phyloP scores from a whole-genome alignment of 164 flowering plant genomes.

The Piper betle region DNA sequence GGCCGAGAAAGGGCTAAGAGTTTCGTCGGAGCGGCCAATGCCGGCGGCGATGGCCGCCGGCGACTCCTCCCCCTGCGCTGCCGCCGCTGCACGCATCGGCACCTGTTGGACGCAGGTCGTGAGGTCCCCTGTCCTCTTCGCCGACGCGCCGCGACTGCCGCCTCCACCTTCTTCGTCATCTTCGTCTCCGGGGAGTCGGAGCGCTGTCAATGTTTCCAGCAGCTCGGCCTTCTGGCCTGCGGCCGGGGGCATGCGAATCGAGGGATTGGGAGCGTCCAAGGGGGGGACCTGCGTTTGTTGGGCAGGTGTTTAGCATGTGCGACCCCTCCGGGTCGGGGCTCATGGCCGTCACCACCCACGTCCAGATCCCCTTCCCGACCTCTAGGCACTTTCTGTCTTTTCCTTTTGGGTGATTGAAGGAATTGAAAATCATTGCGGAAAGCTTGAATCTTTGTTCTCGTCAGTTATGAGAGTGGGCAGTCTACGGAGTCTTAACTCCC shows the following conservation, averaged over 20 bases:
- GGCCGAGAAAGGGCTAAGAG: background rate
- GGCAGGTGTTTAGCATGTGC: slow-evolving; percentile 94
- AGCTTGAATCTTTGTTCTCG: background rate
- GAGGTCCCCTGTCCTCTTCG: background rate
- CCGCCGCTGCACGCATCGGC: background rate
- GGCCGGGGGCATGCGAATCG: slow-evolving; percentile 26
- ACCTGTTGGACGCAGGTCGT: background rate
- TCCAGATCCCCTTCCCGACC: slow-evolving; percentile 66
- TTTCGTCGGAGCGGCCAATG: background rate
- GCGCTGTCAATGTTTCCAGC: background rate
- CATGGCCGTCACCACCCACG: slow-evolving; percentile 75
- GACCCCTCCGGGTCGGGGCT: slow-evolving; percentile 89
- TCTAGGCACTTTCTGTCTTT: background rate
- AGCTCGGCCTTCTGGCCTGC: background rate
- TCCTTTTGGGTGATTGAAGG: background rate
- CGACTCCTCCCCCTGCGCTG: background rate
- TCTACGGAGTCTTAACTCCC: too few relatives aligned
- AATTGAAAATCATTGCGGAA: background rate
- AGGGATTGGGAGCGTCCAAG: slow-evolving; percentile 18
- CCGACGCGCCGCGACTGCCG: background rate
- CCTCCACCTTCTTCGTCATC: background rate
- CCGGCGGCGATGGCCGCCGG: background rate
- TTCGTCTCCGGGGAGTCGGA: background rate
- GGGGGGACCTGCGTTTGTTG: slow-evolving; percentile 91
- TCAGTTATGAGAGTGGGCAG: background rate